Base-by-base conservation (phyloP, 1,139 yeast species). In the Casaregolazyma lundiana region DNA sequence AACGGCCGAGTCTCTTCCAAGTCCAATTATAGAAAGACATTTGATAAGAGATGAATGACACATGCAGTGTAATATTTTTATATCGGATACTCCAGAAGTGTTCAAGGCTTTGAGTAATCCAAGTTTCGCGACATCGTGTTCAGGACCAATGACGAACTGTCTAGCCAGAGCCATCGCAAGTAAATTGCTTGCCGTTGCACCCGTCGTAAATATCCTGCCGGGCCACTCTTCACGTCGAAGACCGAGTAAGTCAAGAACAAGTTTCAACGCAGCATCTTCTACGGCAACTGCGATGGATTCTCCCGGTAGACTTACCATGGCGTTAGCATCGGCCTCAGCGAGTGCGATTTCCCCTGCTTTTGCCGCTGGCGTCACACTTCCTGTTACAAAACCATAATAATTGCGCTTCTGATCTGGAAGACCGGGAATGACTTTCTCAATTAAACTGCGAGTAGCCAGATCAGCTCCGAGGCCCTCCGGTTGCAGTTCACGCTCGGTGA, bases 281-380 rank as follows among this genome's bases (percentile, higher is more conserved):
- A 58, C 55, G 7, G 41, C 50, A 11, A 55, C 51, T 4, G 60
- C 53, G 2, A 57, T 45, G 2, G 62, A 50, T 26, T 54, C 60
- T 6, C 49, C 48, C 2, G 57, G 59, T 13, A 54, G 47, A 40
- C 53, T 55, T 6, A 50, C 50, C 8, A 45, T 48, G 8, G 49
- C 52, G 40, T 56, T 58, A 32, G 57, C 58, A 45, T 60, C 63
- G 35, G 48, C 49, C 40, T 53, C 44, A 7, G 59, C 46, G 6
- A 54, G 60, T 20, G 57, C 34, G 35, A 52, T 53, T 45, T 60
- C 63, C 3, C 59, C 63, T 17, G 53, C 29, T 11, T 49, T 45
- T n/a, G 63, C 62, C 2, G 62, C 63, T 1, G 63, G 63, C 4
- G 63, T 60, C 15, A 48, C 56, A 2, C 62, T 62, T 4, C 63